Evolutionary conservation across 495 filamentous ascomycete species (phyloP).

Genomic region (Hypoxylon fuscum): DNA sequence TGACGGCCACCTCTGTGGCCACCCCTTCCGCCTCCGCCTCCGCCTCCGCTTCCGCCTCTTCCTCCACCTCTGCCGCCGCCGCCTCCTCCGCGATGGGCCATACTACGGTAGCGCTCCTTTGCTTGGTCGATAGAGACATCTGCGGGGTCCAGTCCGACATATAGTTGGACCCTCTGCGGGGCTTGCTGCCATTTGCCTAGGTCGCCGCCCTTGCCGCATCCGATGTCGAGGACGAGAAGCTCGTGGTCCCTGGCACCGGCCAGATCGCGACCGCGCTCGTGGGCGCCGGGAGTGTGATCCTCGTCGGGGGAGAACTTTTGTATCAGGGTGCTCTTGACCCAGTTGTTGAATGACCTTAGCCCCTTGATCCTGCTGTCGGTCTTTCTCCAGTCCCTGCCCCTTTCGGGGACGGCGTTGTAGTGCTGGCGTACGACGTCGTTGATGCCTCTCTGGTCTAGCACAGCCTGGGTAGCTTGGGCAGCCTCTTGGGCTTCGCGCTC

Average conservation of each 20-base stretch:
- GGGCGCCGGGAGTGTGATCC: conserved; percentile 62
- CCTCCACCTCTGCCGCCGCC: conserved; percentile 66
- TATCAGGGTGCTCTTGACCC: conserved; percentile 96
- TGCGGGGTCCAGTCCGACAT: conserved; percentile 92
- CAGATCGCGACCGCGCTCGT: conserved; percentile 61
- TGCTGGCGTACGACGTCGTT: conserved; percentile 89
- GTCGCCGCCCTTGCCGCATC: conserved; percentile 97
- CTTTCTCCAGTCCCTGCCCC: conserved; percentile 92
- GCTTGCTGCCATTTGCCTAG: conserved; percentile 94
- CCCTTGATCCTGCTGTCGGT: conserved; percentile 95
- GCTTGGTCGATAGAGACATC: conserved; percentile 92
- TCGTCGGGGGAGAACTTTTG: conserved; percentile 95
- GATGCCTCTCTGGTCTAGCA: conserved; percentile 60
- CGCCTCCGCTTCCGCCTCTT: conserved; percentile 53
- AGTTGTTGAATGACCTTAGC: conserved; percentile 94
- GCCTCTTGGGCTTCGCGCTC: conserved; percentile 68
- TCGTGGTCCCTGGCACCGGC: conserved; percentile 57
- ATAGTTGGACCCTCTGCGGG: conserved; percentile 83
- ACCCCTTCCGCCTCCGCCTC: conserved; percentile 60
- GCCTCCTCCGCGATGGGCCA: conserved; percentile 67
- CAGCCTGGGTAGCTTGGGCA: conserved; percentile 50
- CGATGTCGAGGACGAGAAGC: conserved; percentile 87
- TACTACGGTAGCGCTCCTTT: conserved; percentile 78
- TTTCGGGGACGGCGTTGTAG: conserved; percentile 94
- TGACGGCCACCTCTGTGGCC: conserved; percentile 54